Conservation (phyloP, 2,329 filamentous ascomycete genomes). For the Phyllosticta citrichinensis region DNA sequence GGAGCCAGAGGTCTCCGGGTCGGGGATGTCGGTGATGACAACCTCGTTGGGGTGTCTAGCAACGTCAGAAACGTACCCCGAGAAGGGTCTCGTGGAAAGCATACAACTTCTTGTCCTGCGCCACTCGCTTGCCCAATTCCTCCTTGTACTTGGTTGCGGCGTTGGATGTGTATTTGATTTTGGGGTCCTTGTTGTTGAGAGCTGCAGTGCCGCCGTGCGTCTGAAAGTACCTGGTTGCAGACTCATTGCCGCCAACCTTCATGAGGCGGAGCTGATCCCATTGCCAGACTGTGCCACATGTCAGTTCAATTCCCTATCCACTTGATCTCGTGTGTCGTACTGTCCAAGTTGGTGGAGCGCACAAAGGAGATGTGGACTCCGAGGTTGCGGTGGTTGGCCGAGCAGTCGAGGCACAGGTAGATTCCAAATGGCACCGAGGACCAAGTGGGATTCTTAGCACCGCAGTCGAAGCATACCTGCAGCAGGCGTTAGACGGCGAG, state of each 20-base stretch:
- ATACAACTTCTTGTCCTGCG: conserved; percentile 74
- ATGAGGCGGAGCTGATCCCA: conserved; percentile 96
- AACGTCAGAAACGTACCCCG: conserved; percentile 15
- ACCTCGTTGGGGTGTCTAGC: conserved; percentile 74
- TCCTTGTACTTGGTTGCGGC: conserved; percentile 98
- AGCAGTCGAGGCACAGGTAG: conserved; percentile 96
- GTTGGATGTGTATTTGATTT: conserved; percentile 91
- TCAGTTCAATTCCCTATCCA: conserved; percentile 41
- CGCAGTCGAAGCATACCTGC: conserved; percentile 96
- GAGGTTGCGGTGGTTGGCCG: conserved; percentile 90
- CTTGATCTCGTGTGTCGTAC: conserved; percentile 45
- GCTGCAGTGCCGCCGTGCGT: conserved; percentile 89
- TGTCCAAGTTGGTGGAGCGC: conserved; percentile 93
- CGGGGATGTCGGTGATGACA: conserved; percentile 63
- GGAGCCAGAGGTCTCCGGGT: conserved; percentile 49
- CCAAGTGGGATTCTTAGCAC: conserved; percentile 97
- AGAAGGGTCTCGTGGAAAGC: conserved; percentile 21
- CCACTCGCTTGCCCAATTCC: conserved; percentile 78
- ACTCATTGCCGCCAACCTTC: conserved; percentile 98
- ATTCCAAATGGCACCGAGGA: conserved; percentile 95
- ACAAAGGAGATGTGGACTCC: conserved; percentile 99
- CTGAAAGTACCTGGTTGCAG: conserved; percentile 96
- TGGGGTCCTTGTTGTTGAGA: conserved; percentile 89
- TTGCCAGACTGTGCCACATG: conserved; percentile 58
- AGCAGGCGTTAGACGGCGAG: background rate